Conservation (phyloP, 106 monocot species). For the Chionographis japonica region DNA sequence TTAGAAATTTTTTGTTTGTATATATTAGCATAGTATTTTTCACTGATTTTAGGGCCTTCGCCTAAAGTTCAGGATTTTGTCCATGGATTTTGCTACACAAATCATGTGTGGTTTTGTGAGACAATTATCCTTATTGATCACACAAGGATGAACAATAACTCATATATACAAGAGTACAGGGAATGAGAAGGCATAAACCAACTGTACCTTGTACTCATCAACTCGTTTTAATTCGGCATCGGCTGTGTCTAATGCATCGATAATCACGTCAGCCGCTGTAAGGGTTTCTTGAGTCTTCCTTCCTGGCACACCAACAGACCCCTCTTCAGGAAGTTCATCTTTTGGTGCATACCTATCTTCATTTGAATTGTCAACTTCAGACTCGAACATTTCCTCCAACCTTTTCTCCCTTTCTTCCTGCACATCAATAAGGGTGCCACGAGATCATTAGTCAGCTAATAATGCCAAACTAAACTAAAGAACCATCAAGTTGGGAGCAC, state of each 20-base stretch:
- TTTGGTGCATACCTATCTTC: constrained; percentile 68
- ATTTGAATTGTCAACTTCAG: constrained; percentile 54
- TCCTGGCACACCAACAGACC: constrained; percentile 72
- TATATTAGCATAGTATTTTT: too few relatives aligned
- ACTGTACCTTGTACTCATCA: constrained; percentile 60
- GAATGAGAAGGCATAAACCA: constrained; percentile 1
- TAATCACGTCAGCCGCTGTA: constrained; percentile 66
- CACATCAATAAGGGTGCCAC: constrained; percentile 7
- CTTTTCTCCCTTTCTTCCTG: constrained; percentile 97
- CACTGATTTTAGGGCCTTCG: too few relatives aligned
- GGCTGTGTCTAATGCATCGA: constrained; percentile 86
- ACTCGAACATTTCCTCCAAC: constrained; percentile 77
- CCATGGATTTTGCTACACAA: too few relatives aligned
- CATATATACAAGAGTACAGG: not conserved
- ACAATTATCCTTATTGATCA: not conserved
- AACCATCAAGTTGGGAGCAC: not conserved
- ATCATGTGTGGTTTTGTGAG: too few relatives aligned
- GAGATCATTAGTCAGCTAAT: not conserved
- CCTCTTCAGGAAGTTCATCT: constrained; percentile 80
- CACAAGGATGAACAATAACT: not conserved
- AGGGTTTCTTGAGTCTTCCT: constrained; percentile 84
- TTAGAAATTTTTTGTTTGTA: too few relatives aligned
- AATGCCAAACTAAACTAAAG: not conserved
- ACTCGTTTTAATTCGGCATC: constrained; percentile 75
- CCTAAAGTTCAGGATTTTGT: too few relatives aligned